These are phyloP conservation scores for Oleoguttula mirabilis DNA, from an alignment of 495 filamentous ascomycete species.

Conservation along the genomic window DNA sequence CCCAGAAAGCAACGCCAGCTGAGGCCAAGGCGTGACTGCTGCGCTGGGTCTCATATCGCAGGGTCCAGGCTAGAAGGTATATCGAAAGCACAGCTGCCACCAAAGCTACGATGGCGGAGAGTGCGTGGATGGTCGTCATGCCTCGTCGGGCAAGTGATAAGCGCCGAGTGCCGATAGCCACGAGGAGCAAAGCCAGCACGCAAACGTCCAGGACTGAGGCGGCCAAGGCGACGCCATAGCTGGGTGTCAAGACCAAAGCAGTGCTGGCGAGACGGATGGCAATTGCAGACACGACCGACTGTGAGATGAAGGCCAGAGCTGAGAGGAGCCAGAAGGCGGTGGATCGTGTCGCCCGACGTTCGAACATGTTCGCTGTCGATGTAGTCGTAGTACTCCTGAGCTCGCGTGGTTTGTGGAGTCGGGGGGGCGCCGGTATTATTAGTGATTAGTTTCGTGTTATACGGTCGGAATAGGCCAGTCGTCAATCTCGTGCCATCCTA, in stretches of 20 bases:
- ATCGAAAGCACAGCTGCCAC: slow-evolving; percentile 5
- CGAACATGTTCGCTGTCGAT: no score
- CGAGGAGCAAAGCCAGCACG: neutral
- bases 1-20: slow-evolving; percentile 10
- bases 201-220: slow-evolving; percentile 4
- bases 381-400: no score
- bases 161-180: neutral
- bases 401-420: no score
- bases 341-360: neutral
- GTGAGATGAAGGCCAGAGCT: neutral
- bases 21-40: neutral
- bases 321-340: slow-evolving; percentile 5
- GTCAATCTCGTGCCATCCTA: no score
- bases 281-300: neutral
- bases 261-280: neutral
- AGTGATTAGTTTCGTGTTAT: no score
- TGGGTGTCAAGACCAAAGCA: neutral
- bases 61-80: slow-evolving; percentile 5
- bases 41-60: neutral
- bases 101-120: neutral
- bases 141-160: no score
- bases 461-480: no score
- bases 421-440: no score
- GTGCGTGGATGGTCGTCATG: neutral
- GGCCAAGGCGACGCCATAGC: slow-evolving; percentile 2